Base-by-base conservation (phyloP, 1,139 yeast genomes). In the Lodderomyces parapsilosis region DNA sequence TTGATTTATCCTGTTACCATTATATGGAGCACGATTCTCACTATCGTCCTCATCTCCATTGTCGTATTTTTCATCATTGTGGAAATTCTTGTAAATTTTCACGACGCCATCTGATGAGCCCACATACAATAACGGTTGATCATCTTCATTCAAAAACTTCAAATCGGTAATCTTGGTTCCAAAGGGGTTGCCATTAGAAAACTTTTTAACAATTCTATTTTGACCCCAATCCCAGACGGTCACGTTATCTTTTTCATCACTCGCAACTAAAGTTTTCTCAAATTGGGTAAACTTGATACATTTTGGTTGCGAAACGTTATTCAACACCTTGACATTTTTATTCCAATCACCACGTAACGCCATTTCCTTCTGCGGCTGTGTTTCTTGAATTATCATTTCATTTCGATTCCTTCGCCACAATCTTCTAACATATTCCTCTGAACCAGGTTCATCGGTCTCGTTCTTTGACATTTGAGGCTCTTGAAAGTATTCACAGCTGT, bases 21-120 rank as follows among this genome's bases (percentile, higher is more conserved):
- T 45, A 9, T 37, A 39, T 13, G 23, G 19, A 5, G 66, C 57
- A 2, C 77, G 73, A 46, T 85, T 43, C n/a, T 33, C 41, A 6
- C n/a, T n/a, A 4, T 65, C 56, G 2, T 77, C 74, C 46, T 85
- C 43, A 11, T 23, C 28, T 9, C 13, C 28, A 6, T 32, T 15
- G 15, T 41, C 57, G 5, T 44, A 44, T n/a, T 50, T 53, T 10
- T 72, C 73, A 6, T 66, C 55, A 3, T 78, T 74, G 47, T 86
- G 86, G 60, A 89, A 87, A 54, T 86, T 81, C 52, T 87, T 83
- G 63, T 85, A 94, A 15, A 94, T 80, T 49, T 89, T 85, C 24
- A 94, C 84, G 13, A 89, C 87, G 42, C 99, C 99, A 58, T 93
- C 99, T 20, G 93, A 86, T 0, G 97, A 84, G 4, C 98, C 98